Evolutionary conservation across 2,329 filamentous ascomycete species (phyloP).

Genomic region (Cytospora mali): DNA sequence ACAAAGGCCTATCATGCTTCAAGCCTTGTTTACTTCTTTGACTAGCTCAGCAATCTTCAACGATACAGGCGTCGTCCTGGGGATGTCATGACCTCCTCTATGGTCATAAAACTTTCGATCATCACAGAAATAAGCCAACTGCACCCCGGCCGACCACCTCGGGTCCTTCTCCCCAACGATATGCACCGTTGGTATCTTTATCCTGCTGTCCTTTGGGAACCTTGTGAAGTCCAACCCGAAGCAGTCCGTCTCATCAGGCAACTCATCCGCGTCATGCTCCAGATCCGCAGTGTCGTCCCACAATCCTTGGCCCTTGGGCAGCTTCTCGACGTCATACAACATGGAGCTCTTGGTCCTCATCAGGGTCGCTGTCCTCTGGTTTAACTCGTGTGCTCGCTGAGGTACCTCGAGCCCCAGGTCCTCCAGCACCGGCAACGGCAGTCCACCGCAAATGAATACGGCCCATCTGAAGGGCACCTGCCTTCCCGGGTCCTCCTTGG

Average conservation of each 20-base stretch:
- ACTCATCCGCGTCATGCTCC: constrained; percentile 35
- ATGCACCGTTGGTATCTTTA: constrained; percentile 42
- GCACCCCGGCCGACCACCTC: constrained; percentile 39
- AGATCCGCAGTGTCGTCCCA: constrained; percentile 40
- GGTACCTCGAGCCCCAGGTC: constrained; percentile 41
- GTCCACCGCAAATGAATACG: constrained; percentile 44
- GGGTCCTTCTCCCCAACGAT: constrained; percentile 43
- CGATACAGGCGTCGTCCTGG: constrained; percentile 39
- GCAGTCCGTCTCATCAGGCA: constrained; percentile 36
- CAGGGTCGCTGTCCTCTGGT: constrained; percentile 32
- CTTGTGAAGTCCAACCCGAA: constrained; percentile 40
- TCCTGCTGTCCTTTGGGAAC: constrained; percentile 37
- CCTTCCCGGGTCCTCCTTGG: constrained; percentile 36
- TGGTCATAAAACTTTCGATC: constrained; percentile 40
- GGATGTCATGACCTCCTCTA: constrained; percentile 43
- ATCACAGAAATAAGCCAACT: constrained; percentile 41
- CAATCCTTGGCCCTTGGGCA: constrained; percentile 35
- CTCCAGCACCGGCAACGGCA: constrained; percentile 40
- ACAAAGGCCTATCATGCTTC: not conserved
- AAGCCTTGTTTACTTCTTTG: constrained; percentile 19
- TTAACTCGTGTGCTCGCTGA: constrained; percentile 36
- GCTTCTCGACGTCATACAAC: constrained; percentile 33
- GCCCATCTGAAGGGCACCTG: constrained; percentile 42
- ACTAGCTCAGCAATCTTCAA: constrained; percentile 37
- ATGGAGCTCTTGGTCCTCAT: constrained; percentile 34